These are phyloP conservation scores for Trypanosomatidae sp. DNA, from an alignment of 208 protist species.

Conservation along the genomic window DNA sequence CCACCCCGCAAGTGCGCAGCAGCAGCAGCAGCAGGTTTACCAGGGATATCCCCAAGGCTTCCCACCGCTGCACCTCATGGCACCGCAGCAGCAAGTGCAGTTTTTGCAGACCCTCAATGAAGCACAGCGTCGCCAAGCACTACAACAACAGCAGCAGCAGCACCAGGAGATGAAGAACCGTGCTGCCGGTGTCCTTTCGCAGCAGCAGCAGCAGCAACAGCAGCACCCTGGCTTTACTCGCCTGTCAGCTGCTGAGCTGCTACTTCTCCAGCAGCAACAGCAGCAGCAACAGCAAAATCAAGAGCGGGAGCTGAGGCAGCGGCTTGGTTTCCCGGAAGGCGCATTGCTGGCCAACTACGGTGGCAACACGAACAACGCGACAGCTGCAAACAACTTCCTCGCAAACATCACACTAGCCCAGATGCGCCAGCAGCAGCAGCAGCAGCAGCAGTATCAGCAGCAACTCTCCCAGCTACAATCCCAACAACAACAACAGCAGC, in stretches of 20 bases:
- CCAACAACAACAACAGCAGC: conserved; percentile 16
- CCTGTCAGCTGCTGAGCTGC: background rate
- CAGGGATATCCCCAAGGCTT: conserved; percentile 11
- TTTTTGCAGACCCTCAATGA: conserved; percentile 23
- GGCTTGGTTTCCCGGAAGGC: conserved; percentile 9
- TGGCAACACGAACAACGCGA: conserved; percentile 4
- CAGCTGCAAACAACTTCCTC: conserved; percentile 1
- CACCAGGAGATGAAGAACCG: conserved; percentile 15
- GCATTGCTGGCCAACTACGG: conserved; percentile 4
- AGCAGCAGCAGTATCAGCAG: conserved; percentile 22
- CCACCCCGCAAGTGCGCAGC: conserved; percentile 21
- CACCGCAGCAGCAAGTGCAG: conserved; percentile 9
- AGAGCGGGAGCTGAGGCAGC: conserved; percentile 16
- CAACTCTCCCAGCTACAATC: conserved; percentile 15
- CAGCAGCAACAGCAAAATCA: conserved; percentile 16
- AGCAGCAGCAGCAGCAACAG: conserved; percentile 30
- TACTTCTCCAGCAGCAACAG: conserved; percentile 10
- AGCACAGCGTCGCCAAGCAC: conserved; percentile 9
- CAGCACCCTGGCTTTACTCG: conserved; percentile 8
- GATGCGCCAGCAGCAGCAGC: conserved; percentile 18
- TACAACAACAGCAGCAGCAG: conserved; percentile 26
- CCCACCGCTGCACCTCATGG: conserved; percentile 10
- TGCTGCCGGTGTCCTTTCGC: background rate
- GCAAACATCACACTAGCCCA: conserved; percentile 4
- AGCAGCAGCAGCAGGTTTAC: conserved; percentile 34